Evolutionary conservation across 192 early-diverging fungal genomes (phyloP).

Genomic region (Backusella australiensis): DNA sequence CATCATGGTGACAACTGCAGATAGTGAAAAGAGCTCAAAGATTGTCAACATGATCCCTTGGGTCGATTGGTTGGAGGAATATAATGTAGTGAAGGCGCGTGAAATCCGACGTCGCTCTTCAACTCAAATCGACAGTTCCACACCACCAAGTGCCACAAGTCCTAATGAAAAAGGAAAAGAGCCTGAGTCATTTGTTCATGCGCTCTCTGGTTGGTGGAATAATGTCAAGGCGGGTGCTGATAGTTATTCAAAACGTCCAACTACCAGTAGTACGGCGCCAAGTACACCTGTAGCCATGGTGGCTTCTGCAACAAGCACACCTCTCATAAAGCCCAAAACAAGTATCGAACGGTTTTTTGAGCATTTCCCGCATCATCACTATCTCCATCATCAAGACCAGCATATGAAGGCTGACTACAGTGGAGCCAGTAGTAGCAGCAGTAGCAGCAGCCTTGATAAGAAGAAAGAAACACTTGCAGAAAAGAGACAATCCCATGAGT

Average conservation of each 20-base stretch:
- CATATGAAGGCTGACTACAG: not conserved
- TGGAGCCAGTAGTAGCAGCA: not conserved
- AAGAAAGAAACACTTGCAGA: constrained; percentile 1
- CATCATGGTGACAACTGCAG: constrained; percentile 16
- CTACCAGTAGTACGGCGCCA: not conserved
- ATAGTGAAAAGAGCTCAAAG: not conserved
- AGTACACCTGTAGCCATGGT: not conserved
- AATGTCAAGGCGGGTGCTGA: constrained; percentile 23
- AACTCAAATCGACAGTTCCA: not conserved
- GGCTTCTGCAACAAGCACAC: not conserved
- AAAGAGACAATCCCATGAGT: not conserved
- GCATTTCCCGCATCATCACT: not conserved
- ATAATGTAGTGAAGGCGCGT: constrained; percentile 22
- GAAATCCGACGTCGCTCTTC: constrained; percentile 26
- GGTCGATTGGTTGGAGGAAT: constrained; percentile 39
- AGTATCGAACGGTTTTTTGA: not conserved
- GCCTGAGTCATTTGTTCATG: not conserved
- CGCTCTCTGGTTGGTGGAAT: constrained; percentile 23
- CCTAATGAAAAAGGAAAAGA: not conserved
- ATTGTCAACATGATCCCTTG: constrained; percentile 31
- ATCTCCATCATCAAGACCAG: not conserved
- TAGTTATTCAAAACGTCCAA: constrained; percentile 1
- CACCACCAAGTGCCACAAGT: not conserved
- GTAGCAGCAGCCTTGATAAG: not conserved
- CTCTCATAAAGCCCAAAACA: not conserved